Percentiles rank a stretch among this genome's conserved stretches.
phyloP scores from a whole-genome alignment of 2,329 filamentous ascomycete genomes.

The Rhexocercosporidium sp. region DNA sequence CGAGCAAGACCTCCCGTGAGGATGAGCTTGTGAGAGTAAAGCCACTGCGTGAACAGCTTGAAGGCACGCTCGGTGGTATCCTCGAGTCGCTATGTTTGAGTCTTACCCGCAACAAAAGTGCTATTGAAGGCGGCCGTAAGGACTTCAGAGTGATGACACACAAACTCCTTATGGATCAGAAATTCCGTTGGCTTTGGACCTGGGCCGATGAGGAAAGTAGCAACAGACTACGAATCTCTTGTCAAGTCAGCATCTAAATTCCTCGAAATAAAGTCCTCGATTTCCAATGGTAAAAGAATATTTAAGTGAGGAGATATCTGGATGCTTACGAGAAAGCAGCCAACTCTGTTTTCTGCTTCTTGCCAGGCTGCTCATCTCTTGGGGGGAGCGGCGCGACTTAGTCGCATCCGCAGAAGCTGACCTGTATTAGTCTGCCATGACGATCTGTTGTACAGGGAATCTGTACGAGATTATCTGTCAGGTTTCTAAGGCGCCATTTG shows the following conservation, averaged over 20 bases:
- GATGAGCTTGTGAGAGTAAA: conserved; percentile 18
- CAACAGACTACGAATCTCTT: background rate
- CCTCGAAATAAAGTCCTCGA: background rate
- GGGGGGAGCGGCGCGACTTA: background rate
- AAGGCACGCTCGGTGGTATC: conserved; percentile 1
- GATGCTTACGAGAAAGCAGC: background rate
- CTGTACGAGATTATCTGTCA: background rate
- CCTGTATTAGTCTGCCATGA: background rate
- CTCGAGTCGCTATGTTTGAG: conserved; percentile 12
- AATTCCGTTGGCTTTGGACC: conserved; percentile 4
- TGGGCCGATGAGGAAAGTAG: conserved; percentile 12
- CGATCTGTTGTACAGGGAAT: background rate
- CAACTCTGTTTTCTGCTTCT: background rate
- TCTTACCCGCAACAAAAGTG: conserved; percentile 13
- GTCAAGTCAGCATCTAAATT: background rate
- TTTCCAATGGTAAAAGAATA: background rate
- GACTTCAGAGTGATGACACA: conserved; percentile 18
- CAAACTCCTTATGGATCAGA: conserved; percentile 21
- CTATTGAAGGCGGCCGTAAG: conserved; percentile 19
- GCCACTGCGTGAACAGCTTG: conserved; percentile 11
- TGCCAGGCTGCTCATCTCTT: background rate
- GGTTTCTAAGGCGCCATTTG: background rate
- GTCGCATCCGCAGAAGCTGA: background rate
- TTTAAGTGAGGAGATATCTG: background rate
- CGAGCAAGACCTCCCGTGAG: background rate